Percentiles rank a stretch among this genome's conserved stretches.
These are phyloP conservation scores for Quercus gilva DNA, from an alignment of 306 rosid genomes.

Conservation along the genomic window DNA sequence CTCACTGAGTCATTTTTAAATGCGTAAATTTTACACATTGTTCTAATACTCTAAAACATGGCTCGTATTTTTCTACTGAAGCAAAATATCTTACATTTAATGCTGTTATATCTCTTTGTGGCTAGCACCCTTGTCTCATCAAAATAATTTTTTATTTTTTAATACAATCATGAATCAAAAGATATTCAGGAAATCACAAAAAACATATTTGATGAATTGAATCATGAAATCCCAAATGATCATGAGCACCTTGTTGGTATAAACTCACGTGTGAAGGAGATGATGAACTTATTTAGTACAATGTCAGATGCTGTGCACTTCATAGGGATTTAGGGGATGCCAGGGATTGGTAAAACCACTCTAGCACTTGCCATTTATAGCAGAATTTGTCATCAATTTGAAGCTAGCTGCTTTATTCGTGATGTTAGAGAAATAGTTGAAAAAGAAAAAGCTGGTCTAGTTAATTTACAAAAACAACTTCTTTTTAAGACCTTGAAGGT, in stretches of 20 bases:
- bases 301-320: not conserved
- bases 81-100: too few relatives aligned
- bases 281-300: not conserved
- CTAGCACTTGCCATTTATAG: not conserved
- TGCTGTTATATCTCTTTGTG: too few relatives aligned
- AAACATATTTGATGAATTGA: too few relatives aligned
- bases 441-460: not conserved
- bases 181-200: too few relatives aligned
- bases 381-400: not conserved
- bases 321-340: conserved; percentile 28
- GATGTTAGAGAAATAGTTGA: conserved; percentile 7
- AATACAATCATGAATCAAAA: too few relatives aligned
- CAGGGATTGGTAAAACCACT: conserved; percentile 11
- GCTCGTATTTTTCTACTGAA: too few relatives aligned
- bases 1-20: too few relatives aligned
- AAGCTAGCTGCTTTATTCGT: not conserved
- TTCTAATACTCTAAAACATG: too few relatives aligned
- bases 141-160: too few relatives aligned
- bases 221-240: too few relatives aligned
- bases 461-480: not conserved
- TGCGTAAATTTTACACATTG: too few relatives aligned
- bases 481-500: not conserved
- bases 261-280: not conserved
- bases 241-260: not conserved
- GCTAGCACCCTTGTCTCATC: too few relatives aligned